Conservation (phyloP, 2,329 filamentous ascomycete genomes). For the Sporothrix mexicana region DNA sequence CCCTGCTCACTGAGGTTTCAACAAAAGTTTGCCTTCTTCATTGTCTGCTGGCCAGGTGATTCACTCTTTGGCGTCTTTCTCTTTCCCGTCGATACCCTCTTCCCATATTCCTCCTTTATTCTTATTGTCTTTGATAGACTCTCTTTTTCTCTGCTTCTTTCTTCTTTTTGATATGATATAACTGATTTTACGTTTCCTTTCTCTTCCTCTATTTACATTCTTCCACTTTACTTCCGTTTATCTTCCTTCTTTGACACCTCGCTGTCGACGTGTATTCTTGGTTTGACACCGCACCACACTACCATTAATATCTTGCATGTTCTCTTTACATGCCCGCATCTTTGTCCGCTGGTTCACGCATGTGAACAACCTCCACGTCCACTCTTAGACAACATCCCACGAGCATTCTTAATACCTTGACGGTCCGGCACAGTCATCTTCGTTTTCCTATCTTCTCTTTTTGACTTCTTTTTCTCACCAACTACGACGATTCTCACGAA, state of each 20-base stretch:
- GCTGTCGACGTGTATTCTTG: background rate
- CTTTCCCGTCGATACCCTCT: background rate
- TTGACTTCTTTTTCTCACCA: slow-evolving; percentile 29
- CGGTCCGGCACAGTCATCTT: slow-evolving; percentile 5
- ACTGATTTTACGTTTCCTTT: background rate
- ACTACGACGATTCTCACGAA: background rate
- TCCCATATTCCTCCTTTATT: background rate
- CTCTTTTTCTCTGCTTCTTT: background rate
- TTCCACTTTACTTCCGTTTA: background rate
- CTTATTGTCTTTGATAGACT: background rate
- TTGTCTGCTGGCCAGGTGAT: slow-evolving; percentile 27
- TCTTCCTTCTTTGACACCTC: background rate
- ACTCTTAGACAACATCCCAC: background rate
- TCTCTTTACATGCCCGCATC: background rate
- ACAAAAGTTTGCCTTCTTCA: background rate
- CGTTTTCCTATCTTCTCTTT: slow-evolving; percentile 5
- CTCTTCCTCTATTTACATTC: slow-evolving; percentile 19
- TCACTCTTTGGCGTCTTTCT: background rate
- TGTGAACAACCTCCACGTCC: background rate
- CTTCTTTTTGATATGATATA: slow-evolving; percentile 31
- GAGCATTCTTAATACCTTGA: slow-evolving; percentile 21
- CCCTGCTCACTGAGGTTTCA: background rate
- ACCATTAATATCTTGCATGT: slow-evolving; percentile 8
- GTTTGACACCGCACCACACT: slow-evolving; percentile 5
- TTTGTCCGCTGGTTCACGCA: background rate